Evolutionary conservation across 306 rosid genomes (phyloP), one percentile per base, ranked within the genome.

Genomic region (Dalbergia oliveri): DNA sequence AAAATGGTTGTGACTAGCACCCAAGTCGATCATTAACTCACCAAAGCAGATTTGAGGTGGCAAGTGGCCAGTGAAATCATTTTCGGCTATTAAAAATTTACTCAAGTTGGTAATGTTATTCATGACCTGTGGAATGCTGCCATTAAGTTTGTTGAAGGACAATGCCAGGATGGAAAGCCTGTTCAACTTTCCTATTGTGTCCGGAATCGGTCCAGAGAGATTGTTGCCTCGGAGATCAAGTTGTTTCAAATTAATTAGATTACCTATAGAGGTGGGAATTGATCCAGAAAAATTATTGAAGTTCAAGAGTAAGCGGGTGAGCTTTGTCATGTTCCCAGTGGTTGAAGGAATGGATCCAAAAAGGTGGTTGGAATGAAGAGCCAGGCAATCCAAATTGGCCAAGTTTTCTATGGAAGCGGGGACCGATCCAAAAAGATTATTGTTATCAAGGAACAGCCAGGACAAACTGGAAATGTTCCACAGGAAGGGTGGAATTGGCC

Each of bases 41-140:
- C n/a, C n/a, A n/a, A n/a, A n/a, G n/a, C n/a, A n/a, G n/a, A n/a
- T n/a, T n/a, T n/a, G n/a, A n/a, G n/a, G n/a, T n/a, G n/a, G n/a
- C n/a, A n/a, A n/a, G 13, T 41, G 86, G n/a, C 86, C 86, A 31
- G 21, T 57, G 14, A 82, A 70, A 31, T 69, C 45, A 70, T 82
- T 82, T 6, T 54, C 35, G 69, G 74, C 12, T 23, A 82, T 3
- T 39, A 60, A 11, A 18, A 82, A 21, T 0, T 0, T 0, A 0
- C 2, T 0, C 63, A 58, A 8, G 0, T 10, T 58, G 31, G 63
- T 58, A 19, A 58, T 7, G 12, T 19, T 19, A 19, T 58, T 21
- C 31, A 58, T 21, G 33, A 3, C 33, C 14, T 8, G 33, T 18
- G 63, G 63, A 58, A 58, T 18, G 63, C 13, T 58, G 33, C 63